Percentiles rank a stretch among this genome's conserved stretches.
Conservation (phyloP, 2,329 filamentous ascomycete genomes). For the Magnaporthiopsis poae region DNA sequence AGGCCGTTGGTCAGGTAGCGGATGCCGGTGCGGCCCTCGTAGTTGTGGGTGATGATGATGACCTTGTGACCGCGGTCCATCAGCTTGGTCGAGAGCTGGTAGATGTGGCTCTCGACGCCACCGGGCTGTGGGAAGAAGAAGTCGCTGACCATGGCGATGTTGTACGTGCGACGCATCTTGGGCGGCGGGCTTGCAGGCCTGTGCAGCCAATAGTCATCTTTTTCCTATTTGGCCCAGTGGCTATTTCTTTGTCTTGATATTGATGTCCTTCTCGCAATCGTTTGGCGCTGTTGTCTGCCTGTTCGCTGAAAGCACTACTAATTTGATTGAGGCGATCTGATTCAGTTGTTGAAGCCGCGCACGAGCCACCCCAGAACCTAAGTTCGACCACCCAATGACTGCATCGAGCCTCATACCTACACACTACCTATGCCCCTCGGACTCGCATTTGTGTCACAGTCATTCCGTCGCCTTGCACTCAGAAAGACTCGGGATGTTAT, state of each 20-base stretch:
- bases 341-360: neutral
- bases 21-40: constrained; percentile 80
- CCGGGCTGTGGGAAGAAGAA: constrained; percentile 98
- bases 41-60: constrained; percentile 92
- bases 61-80: constrained; percentile 97
- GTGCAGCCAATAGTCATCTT: neutral
- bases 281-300: neutral
- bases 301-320: too few species aligned
- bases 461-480: neutral
- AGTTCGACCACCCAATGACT: too few species aligned
- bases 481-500: neutral
- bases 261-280: neutral
- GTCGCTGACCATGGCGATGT: constrained; percentile 89
- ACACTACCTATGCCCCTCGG: too few species aligned
- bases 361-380: neutral
- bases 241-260: neutral
- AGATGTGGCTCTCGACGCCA: constrained; percentile 95
- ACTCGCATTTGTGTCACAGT: neutral
- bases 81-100: constrained; percentile 90
- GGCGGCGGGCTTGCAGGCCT: neutral
- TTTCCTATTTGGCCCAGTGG: neutral
- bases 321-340: neutral
- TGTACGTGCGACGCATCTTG: constrained; percentile 44
- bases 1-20: constrained; percentile 94
- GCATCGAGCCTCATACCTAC: neutral